These are phyloP conservation scores for Parafenestella ontariensis DNA, from an alignment of 2,329 filamentous ascomycete species.

Conservation along the genomic window DNA sequence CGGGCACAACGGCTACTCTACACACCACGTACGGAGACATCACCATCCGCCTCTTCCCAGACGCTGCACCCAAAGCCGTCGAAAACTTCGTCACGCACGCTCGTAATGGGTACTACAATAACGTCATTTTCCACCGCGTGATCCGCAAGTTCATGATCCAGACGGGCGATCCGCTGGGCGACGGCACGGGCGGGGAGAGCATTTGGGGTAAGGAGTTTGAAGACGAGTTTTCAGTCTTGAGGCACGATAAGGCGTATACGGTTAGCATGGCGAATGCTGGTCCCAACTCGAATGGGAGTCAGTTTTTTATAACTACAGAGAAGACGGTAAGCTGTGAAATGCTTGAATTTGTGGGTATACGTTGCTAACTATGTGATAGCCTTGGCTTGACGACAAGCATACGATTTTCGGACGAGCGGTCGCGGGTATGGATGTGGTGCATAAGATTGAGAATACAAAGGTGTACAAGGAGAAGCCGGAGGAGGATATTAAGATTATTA, in stretches of 20 bases:
- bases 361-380: slow-evolving; percentile 55
- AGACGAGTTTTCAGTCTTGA: slow-evolving; percentile 89
- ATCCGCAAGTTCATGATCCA: slow-evolving; percentile 99
- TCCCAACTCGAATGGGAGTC: slow-evolving; percentile 91
- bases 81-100: slow-evolving; percentile 97
- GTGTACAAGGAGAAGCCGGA: slow-evolving; percentile 93
- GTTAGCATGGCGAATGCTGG: slow-evolving; percentile 98
- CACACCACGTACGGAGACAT: slow-evolving; percentile 97
- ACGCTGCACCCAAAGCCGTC: slow-evolving; percentile 90
- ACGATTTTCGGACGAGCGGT: slow-evolving; percentile 93
- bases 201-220: slow-evolving; percentile 94
- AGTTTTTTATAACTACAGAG: slow-evolving; percentile 98
- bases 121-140: slow-evolving; percentile 94
- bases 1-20: slow-evolving; percentile 79
- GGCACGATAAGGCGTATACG: slow-evolving; percentile 95
- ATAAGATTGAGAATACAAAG: slow-evolving; percentile 91
- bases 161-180: slow-evolving; percentile 82
- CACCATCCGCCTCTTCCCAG: slow-evolving; percentile 88
- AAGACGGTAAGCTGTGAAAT: slow-evolving; percentile 71
- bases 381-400: slow-evolving; percentile 95
- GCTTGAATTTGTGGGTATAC: background rate
- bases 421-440: slow-evolving; percentile 90
- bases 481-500: slow-evolving; percentile 97
- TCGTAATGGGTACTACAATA: slow-evolving; percentile 92
- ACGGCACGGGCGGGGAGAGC: slow-evolving; percentile 87